Conservation (phyloP, 148 eudicot genomes). For the Spergularia marina region DNA sequence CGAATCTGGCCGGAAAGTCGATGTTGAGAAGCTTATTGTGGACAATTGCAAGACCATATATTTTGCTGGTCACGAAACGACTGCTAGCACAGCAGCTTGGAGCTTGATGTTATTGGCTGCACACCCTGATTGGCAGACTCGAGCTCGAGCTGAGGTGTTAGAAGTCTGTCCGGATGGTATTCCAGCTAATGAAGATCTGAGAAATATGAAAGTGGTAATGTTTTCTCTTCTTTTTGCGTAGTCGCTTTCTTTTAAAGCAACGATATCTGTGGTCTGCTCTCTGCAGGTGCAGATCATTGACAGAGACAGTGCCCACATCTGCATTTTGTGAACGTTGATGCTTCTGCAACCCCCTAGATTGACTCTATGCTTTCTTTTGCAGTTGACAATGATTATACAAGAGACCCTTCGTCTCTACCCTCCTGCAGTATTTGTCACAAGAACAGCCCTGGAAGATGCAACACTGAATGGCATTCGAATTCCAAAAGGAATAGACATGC, state of each 20-base stretch:
- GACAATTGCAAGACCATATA: constrained; percentile 71
- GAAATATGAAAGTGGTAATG: constrained; percentile 45
- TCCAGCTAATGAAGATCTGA: constrained; percentile 35
- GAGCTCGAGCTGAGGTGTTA: constrained; percentile 46
- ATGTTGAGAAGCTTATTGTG: constrained; percentile 41
- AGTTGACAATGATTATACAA: constrained; percentile 54
- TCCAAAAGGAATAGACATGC: constrained; percentile 39
- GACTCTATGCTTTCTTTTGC: constrained; percentile 18
- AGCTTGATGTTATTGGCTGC: constrained; percentile 49
- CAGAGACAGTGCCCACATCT: background rate
- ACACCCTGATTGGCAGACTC: constrained; percentile 63
- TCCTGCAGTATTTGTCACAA: constrained; percentile 35
- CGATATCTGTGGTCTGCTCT: too few species aligned
- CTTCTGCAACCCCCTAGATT: background rate
- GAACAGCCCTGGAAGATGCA: constrained; percentile 44
- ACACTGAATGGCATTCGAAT: constrained; percentile 32
- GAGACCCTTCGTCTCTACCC: constrained; percentile 57
- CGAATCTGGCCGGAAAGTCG: constrained; percentile 23
- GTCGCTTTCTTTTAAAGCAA: too few species aligned
- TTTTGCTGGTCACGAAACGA: constrained; percentile 64
- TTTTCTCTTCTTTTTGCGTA: background rate
- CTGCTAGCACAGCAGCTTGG: constrained; percentile 57
- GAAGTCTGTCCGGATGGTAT: constrained; percentile 32
- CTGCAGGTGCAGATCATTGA: background rate
- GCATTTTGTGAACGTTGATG: background rate